Conservation (phyloP, 208 protist species). For the Leishmania major region DNA sequence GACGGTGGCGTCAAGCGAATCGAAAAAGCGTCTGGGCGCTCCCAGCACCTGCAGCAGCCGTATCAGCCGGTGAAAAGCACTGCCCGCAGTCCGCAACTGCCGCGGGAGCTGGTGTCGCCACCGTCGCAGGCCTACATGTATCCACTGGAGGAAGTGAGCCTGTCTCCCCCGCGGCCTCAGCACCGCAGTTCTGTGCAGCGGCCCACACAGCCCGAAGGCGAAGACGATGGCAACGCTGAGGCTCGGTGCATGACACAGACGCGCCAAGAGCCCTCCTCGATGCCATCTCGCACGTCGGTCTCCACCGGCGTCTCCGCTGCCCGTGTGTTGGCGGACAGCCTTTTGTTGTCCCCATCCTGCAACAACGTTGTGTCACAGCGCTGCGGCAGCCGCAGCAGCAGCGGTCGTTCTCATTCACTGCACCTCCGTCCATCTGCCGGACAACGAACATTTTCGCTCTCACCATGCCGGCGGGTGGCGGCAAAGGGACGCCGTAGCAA, state of each 20-base stretch:
- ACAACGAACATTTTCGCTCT: background rate
- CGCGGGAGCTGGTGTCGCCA: background rate
- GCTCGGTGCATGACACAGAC: background rate
- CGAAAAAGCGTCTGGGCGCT: background rate
- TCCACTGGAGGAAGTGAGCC: background rate
- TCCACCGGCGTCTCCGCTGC: background rate
- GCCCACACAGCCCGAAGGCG: background rate
- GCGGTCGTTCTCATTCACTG: background rate
- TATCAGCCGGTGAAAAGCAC: background rate
- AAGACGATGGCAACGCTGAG: background rate
- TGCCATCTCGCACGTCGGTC: background rate
- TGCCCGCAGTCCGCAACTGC: conserved; percentile 1
- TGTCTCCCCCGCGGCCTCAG: background rate
- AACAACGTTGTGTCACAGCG: background rate
- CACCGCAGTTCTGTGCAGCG: background rate
- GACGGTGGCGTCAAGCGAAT: background rate
- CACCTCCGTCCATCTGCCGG: background rate
- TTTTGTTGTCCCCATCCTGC: background rate
- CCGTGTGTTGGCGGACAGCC: background rate
- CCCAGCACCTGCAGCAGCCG: conserved; percentile 1
- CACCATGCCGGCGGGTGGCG: background rate
- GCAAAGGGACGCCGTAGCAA: background rate
- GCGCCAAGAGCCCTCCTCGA: background rate
- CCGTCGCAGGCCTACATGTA: conserved; percentile 16
- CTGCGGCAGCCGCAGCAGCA: background rate